phyloP scores from a whole-genome alignment of 495 filamentous ascomycete species.

The Aspergillus saccharolyticus region DNA sequence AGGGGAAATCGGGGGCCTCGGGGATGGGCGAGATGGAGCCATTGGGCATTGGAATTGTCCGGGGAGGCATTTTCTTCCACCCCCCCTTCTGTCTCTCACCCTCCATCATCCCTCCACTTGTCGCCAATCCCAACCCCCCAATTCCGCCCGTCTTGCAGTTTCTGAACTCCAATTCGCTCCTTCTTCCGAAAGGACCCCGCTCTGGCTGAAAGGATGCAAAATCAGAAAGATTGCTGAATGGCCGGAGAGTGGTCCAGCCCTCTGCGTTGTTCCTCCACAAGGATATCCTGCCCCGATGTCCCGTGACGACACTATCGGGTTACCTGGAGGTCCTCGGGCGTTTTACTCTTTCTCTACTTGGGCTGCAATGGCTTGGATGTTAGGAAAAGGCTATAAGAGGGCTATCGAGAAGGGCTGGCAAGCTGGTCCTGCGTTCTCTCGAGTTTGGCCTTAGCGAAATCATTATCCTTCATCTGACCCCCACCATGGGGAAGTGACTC shows the following conservation, averaged over 20 bases:
- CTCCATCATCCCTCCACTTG: constrained; percentile 26
- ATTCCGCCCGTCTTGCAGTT: constrained; percentile 30
- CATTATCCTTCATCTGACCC: background rate
- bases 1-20: constrained; percentile 9
- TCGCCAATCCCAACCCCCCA: constrained; percentile 36
- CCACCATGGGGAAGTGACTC: background rate
- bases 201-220: constrained; percentile 42
- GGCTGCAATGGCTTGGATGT: constrained; percentile 4
- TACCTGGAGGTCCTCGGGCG: constrained; percentile 1
- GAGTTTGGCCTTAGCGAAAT: background rate
- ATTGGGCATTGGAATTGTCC: constrained; percentile 47
- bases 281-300: constrained; percentile 26
- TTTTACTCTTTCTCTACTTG: constrained; percentile 4
- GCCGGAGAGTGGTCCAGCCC: constrained; percentile 30
- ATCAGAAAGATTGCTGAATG: constrained; percentile 25
- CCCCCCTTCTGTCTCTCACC: constrained; percentile 39
- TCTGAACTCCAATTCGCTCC: constrained; percentile 42
- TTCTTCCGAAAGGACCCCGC: constrained; percentile 45
- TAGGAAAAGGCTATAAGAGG: constrained; percentile 15
- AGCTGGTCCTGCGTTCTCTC: background rate
- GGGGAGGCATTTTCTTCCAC: constrained; percentile 38
- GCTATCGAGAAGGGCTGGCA: background rate
- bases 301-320: constrained; percentile 25
- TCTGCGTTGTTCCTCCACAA: constrained; percentile 26
- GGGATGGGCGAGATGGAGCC: constrained; percentile 31